Percentiles rank a stretch among this genome's conserved stretches.
Evolutionary conservation across 2,329 filamentous ascomycete genomes (phyloP).

Genomic region (Fusarium acutatum): DNA sequence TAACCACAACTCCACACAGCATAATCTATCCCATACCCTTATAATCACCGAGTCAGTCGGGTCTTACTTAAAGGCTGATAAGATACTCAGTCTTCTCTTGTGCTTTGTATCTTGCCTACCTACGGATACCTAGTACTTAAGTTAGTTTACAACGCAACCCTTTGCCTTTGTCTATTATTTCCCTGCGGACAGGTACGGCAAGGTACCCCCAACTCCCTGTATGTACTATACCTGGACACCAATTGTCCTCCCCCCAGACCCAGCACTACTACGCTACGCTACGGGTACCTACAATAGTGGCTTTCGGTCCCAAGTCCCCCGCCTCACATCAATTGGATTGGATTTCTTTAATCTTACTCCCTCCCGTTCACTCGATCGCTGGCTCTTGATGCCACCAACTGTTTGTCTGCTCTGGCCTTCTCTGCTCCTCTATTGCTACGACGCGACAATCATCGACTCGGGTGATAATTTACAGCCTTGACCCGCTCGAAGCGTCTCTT

Average conservation of each 20-base stretch:
- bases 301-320: conserved; percentile 26
- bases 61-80: neutral
- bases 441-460: conserved; percentile 26
- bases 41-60: neutral
- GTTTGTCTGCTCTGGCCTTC: neutral
- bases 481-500: conserved; percentile 11
- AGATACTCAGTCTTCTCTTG: neutral
- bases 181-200: neutral
- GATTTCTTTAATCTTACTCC: conserved; percentile 36
- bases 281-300: conserved; percentile 29
- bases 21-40: neutral
- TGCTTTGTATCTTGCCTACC: neutral
- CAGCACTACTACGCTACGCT: conserved; percentile 5
- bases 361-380: conserved; percentile 14
- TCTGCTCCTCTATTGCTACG: conserved; percentile 22
- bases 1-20: neutral
- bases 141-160: neutral
- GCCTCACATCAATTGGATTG: conserved; percentile 26
- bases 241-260: neutral
- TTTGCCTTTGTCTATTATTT: neutral
- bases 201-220: neutral
- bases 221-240: neutral
- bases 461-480: conserved; percentile 16
- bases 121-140: neutral
- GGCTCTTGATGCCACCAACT: conserved; percentile 30